Evolutionary conservation across 169 alveolate genomes (phyloP).

Genomic region (Cryptosporidium canis): DNA sequence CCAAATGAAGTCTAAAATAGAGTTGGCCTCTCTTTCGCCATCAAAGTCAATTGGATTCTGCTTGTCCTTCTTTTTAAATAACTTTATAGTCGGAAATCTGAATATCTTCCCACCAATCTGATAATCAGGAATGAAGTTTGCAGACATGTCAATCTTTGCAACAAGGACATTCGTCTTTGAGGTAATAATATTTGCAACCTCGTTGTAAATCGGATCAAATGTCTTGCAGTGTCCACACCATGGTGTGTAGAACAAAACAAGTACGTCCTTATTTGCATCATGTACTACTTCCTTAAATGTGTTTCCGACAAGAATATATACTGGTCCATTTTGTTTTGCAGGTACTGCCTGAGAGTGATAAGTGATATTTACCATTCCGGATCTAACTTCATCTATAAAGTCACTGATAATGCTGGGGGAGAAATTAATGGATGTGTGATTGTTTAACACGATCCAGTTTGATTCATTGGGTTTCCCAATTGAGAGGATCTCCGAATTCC

Average conservation of each 20-base stretch:
- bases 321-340: constrained; percentile 72
- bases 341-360: constrained; percentile 39
- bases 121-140: constrained; percentile 77
- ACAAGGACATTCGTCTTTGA: constrained; percentile 78
- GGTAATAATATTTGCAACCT: constrained; percentile 82
- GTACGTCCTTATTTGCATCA: constrained; percentile 81
- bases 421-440: constrained; percentile 45
- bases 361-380: constrained; percentile 21
- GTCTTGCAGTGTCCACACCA: constrained; percentile 92
- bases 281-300: constrained; percentile 82
- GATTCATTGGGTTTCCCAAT: constrained; percentile 26
- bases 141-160: constrained; percentile 87
- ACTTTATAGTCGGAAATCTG: constrained; percentile 74
- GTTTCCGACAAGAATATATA: constrained; percentile 81
- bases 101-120: constrained; percentile 42
- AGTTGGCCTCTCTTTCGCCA: constrained; percentile 55
- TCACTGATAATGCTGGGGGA: constrained; percentile 49
- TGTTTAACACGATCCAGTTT: constrained; percentile 42
- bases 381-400: constrained; percentile 46
- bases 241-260: constrained; percentile 89
- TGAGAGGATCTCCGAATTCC: neutral
- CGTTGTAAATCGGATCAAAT: constrained; percentile 86
- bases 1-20: constrained; percentile 62
- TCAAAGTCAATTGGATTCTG: constrained; percentile 46
- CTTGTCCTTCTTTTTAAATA: constrained; percentile 61